phyloP scores from a whole-genome alignment of 169 alveolate species.

The Eimeria falciformis region DNA sequence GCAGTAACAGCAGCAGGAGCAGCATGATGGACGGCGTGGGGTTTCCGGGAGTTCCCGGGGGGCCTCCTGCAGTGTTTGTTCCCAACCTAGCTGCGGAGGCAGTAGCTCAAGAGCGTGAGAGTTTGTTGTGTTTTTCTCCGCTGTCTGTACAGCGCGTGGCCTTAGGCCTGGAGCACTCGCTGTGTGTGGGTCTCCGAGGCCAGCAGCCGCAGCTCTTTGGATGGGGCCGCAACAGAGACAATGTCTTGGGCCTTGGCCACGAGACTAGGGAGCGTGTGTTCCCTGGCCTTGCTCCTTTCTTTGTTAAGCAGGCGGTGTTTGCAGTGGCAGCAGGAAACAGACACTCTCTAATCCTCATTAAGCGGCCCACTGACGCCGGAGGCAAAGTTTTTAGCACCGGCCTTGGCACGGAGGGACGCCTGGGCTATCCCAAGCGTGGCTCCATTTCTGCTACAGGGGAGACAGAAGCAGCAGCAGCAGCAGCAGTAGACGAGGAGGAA shows the following conservation, averaged over 20 bases:
- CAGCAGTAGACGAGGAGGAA: slow-evolving; percentile 13
- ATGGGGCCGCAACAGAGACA: slow-evolving; percentile 73
- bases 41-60: not conserved
- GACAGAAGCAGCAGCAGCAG: slow-evolving; percentile 56
- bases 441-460: not conserved
- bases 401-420: slow-evolving; percentile 86
- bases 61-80: slow-evolving; percentile 34
- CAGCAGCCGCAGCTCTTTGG: slow-evolving; percentile 65
- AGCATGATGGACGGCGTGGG: slow-evolving; percentile 10
- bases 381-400: slow-evolving; percentile 88
- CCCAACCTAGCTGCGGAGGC: slow-evolving; percentile 31
- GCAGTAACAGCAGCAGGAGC: no score
- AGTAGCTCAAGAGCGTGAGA: not conserved
- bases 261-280: slow-evolving; percentile 43
- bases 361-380: slow-evolving; percentile 70
- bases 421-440: slow-evolving; percentile 80
- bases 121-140: not conserved
- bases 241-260: slow-evolving; percentile 69
- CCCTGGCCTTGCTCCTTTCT: slow-evolving; percentile 58
- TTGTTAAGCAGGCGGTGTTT: not conserved
- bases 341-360: slow-evolving; percentile 28
- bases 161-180: slow-evolving; percentile 51
- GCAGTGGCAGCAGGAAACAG: slow-evolving; percentile 62
- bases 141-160: slow-evolving; percentile 29
- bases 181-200: slow-evolving; percentile 35